A percentile compares a stretch with the other conserved stretches of the same genome.
Evolutionary conservation across 139 green algal genomes (phyloP).

Genomic region (Eudorina sp.): DNA sequence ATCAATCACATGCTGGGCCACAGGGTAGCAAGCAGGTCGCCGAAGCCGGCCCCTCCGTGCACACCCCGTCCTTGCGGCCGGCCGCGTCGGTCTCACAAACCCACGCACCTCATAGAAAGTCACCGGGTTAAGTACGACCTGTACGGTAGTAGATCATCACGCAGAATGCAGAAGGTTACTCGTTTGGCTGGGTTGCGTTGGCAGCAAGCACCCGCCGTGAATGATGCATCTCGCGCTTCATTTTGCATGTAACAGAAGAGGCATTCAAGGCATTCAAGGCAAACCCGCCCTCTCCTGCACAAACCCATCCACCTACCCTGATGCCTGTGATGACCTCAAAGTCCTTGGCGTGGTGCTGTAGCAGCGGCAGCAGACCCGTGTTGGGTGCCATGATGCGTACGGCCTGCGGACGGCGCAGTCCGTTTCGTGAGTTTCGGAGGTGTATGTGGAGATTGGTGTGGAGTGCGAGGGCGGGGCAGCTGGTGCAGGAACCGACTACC

Average conservation of each 20-base stretch:
- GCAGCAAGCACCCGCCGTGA: background rate
- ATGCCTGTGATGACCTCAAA: constrained; percentile 4
- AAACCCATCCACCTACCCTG: background rate
- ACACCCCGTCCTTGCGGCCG: too few relatives aligned
- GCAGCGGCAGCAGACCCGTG: background rate
- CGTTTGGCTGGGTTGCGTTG: too few relatives aligned
- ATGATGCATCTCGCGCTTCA: background rate
- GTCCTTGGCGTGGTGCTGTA: background rate
- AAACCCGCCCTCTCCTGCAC: background rate
- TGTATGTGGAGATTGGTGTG: too few relatives aligned
- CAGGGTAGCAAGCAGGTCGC: background rate
- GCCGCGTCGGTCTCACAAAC: background rate
- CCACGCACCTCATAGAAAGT: constrained; percentile 7
- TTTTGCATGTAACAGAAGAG: background rate
- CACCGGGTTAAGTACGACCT: background rate
- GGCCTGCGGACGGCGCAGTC: constrained; percentile 13
- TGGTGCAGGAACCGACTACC: too few relatives aligned
- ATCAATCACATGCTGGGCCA: too few relatives aligned
- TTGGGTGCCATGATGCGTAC: constrained; percentile 23
- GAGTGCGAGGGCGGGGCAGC: too few relatives aligned
- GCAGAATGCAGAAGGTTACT: background rate
- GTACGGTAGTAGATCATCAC: background rate
- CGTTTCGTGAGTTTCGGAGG: too few relatives aligned
- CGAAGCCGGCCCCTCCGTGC: background rate
- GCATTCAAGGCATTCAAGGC: background rate